phyloP scores from a whole-genome alignment of 176 grass and related monocot genomes.

The Bolboschoenus planiculmis region DNA sequence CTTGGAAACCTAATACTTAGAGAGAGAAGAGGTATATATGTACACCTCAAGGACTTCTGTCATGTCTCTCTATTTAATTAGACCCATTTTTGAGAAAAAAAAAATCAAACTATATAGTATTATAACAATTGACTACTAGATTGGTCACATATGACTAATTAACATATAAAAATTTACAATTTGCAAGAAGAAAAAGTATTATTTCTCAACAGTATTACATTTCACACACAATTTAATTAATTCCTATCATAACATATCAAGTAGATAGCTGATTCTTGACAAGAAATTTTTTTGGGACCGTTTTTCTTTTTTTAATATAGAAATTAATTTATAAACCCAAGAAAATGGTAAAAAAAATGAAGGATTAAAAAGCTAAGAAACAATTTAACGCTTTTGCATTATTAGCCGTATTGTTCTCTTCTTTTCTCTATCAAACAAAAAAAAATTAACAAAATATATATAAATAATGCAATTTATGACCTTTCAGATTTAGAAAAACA shows the following conservation, averaged over 20 bases:
- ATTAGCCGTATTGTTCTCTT: neutral
- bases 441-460: neutral
- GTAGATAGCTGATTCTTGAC: too few relatives aligned
- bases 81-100: too few relatives aligned
- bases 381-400: neutral
- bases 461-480: neutral
- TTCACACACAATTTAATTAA: neutral
- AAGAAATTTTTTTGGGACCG: too few relatives aligned
- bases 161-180: neutral
- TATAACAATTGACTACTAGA: too few relatives aligned
- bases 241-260: too few relatives aligned
- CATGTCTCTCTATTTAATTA: too few relatives aligned
- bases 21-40: too few relatives aligned
- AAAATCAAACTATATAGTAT: too few relatives aligned
- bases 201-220: too few relatives aligned
- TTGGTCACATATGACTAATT: too few relatives aligned
- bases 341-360: neutral
- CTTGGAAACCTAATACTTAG: too few relatives aligned
- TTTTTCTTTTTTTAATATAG: neutral
- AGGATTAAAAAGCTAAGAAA: neutral
- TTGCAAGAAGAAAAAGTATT: neutral
- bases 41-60: too few relatives aligned
- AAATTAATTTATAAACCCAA: neutral
- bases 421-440: constrained; percentile 2
- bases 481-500: neutral